Base-by-base conservation (phyloP, 805 yeast genomes). In the Candida odintsovae region DNA sequence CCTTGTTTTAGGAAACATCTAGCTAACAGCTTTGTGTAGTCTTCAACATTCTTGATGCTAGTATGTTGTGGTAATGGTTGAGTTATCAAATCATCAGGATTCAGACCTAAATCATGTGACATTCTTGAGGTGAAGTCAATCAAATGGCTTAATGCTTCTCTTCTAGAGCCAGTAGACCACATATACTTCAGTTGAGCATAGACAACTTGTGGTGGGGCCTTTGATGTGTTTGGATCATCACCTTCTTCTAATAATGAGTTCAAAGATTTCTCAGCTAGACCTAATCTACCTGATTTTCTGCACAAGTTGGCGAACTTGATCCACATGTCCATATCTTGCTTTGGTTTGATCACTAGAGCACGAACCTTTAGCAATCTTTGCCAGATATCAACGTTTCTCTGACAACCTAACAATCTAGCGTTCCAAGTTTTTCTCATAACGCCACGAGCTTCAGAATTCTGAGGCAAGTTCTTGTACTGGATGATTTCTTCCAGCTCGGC, bases 331-430 rank as follows among this genome's bases (percentile, higher is more conserved):
- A 90, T 86, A 62, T 94, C 97, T 58, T 94, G 95, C 54, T 90
- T 88, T 2, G 99, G 99, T 52, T 85, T 84, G 40, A 94, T 86
- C 13, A 94, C 98, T 41, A 94, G 72, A 0, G 97, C 92, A 47
- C 99, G 76, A 2, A 92, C 96, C 62, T 90, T 87, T 50, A 94
- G 74, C 80, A 94, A 83, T 59, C 97, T 75, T 64, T 92, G 97
- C 99, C 99, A 94, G n/a, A 90, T 90, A 67, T 94, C 99, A 43
- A 94, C 98, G 67, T 94, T 94, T 56, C 94, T 77, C 67, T 94
- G 99, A 61, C 97, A 90, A 2, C 98, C 98, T 50, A 88, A 69
- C 43, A 94, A 70, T 57, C 99, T 77, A 43, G 87, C 86, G 60
- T 87, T 89, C 99, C 99, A 95, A 0, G 98, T 92, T 55, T 83